Evolutionary conservation across 257 asterid genomes (phyloP).

Genomic region (Apocynum venetum): DNA sequence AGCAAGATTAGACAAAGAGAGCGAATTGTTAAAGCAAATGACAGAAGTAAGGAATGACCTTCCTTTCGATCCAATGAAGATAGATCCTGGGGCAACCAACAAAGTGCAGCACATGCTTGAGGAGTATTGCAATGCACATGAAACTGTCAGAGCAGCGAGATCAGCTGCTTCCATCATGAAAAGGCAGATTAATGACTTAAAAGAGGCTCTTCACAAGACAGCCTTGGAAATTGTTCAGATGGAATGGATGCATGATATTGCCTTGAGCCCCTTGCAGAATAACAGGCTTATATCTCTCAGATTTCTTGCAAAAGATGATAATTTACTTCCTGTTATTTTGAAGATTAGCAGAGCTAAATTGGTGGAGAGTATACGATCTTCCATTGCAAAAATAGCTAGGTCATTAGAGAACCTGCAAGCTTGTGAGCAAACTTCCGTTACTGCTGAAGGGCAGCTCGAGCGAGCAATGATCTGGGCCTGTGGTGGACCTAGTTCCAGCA

Average conservation of each 20-base stretch:
- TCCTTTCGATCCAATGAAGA: constrained; percentile 34
- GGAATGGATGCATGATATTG: constrained; percentile 87
- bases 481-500: constrained; percentile 73
- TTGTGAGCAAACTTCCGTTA: constrained; percentile 73
- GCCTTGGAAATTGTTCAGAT: constrained; percentile 76
- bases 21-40: constrained; percentile 46
- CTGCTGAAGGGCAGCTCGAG: constrained; percentile 97
- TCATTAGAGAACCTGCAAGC: constrained; percentile 71
- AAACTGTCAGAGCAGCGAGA: constrained; percentile 83
- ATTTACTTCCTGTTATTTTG: constrained; percentile 55
- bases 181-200: constrained; percentile 69
- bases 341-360: constrained; percentile 69
- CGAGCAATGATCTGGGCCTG: constrained; percentile 99
- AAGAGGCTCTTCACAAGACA: constrained; percentile 71
- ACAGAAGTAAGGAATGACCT: constrained; percentile 41
- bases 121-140: constrained; percentile 86
- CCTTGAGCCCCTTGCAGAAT: constrained; percentile 55
- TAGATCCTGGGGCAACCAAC: constrained; percentile 39
- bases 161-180: constrained; percentile 79
- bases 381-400: constrained; percentile 67
- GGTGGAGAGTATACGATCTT: constrained; percentile 67
- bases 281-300: constrained; percentile 55
- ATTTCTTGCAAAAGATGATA: constrained; percentile 50
- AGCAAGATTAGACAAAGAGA: constrained; percentile 63
- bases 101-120: constrained; percentile 70